A percentile compares a stretch with the other conserved stretches of the same genome.
phyloP scores from a whole-genome alignment of 192 early-diverging fungal genomes.

The Rhizophlyctis rosea region DNA sequence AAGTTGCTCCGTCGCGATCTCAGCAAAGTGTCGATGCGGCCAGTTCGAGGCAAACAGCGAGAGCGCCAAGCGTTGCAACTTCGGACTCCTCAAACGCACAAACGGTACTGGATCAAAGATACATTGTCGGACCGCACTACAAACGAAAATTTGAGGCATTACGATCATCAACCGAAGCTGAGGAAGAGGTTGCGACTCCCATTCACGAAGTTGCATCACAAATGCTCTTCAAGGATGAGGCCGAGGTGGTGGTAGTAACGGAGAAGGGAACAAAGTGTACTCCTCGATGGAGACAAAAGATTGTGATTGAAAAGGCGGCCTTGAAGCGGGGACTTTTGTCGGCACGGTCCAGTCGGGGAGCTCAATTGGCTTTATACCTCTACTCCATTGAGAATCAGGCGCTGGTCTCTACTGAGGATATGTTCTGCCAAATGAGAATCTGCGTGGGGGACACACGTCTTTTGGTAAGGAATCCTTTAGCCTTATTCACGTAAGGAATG shows the following conservation, averaged over 20 bases:
- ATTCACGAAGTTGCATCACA: conserved; percentile 26
- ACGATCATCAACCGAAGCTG: conserved; percentile 3
- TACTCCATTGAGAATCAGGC: conserved; percentile 1
- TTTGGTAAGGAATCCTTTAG: conserved; percentile 6
- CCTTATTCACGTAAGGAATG: not conserved
- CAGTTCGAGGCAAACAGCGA: not conserved
- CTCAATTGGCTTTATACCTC: conserved; percentile 20
- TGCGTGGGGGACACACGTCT: conserved; percentile 17
- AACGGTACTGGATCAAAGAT: too few species aligned
- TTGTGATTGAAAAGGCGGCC: conserved; percentile 13
- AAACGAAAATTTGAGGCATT: conserved; percentile 25
- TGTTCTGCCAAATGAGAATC: conserved; percentile 21
- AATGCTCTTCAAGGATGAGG: conserved; percentile 21
- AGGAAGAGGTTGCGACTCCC: conserved; percentile 19
- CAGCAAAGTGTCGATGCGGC: not conserved
- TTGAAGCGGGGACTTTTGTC: conserved; percentile 15
- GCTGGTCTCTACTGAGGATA: conserved; percentile 16
- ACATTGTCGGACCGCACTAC: conserved; percentile 5
- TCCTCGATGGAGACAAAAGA: not conserved
- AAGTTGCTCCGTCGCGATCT: too few species aligned
- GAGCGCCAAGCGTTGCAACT: not conserved
- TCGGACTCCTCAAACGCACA: not conserved
- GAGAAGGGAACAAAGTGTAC: not conserved
- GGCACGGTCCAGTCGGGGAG: conserved; percentile 14
- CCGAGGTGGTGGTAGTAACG: not conserved